Evolutionary conservation across 179 eudicot species (phyloP).

Genomic region (Gypsophila paniculata): DNA sequence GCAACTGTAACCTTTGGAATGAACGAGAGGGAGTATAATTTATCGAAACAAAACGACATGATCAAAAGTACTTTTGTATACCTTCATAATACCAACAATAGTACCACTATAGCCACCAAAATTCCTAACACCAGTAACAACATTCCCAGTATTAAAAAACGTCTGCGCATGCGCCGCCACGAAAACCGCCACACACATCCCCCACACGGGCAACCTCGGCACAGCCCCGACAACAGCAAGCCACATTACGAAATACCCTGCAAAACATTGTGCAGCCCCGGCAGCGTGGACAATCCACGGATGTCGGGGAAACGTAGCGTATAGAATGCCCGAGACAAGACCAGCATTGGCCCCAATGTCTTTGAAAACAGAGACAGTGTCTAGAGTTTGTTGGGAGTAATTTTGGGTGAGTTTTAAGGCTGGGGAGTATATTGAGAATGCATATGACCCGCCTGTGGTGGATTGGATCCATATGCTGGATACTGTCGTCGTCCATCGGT

Average conservation of each 20-base stretch:
- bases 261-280: constrained; percentile 66
- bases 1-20: too few relatives aligned
- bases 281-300: constrained; percentile 70
- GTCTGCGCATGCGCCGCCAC: constrained; percentile 78
- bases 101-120: constrained; percentile 73
- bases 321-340: constrained; percentile 66
- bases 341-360: constrained; percentile 87
- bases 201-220: constrained; percentile 40
- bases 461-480: constrained; percentile 83
- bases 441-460: constrained; percentile 65
- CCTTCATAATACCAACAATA: constrained; percentile 95
- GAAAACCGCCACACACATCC: constrained; percentile 62
- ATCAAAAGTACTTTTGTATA: too few relatives aligned
- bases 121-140: constrained; percentile 73
- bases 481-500: constrained; percentile 51
- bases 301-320: constrained; percentile 34
- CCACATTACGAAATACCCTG: constrained; percentile 81
- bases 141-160: constrained; percentile 80
- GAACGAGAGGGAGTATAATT: too few relatives aligned
- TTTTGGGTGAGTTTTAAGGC: constrained; percentile 54
- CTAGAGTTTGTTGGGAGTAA: constrained; percentile 71
- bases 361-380: constrained; percentile 74
- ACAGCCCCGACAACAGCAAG: constrained; percentile 52
- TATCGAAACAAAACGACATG: too few relatives aligned
- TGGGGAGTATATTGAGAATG: constrained; percentile 73